phyloP scores from a whole-genome alignment of 345 rosid species.

The Rhizophora mangle region DNA sequence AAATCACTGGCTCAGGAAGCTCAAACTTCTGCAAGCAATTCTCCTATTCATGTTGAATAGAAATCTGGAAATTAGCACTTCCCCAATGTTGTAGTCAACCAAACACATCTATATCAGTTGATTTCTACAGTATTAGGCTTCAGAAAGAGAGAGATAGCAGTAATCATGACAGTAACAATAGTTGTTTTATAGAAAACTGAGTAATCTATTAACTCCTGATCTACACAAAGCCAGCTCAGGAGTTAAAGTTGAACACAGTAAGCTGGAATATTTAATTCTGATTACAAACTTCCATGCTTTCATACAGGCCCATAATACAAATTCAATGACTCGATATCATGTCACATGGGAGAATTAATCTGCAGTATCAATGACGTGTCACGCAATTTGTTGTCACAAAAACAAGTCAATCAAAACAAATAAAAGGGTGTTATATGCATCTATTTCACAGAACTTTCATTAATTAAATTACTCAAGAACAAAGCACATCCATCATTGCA shows the following conservation, averaged over 20 bases:
- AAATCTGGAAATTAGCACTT: neutral
- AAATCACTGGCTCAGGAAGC: constrained; percentile 87
- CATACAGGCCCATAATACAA: neutral
- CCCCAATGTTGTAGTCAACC: no score
- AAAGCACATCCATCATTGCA: no score
- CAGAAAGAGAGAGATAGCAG: neutral
- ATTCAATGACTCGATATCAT: neutral
- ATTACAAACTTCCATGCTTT: neutral
- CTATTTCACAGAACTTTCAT: no score
- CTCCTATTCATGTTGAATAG: constrained; percentile 48
- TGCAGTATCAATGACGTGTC: no score
- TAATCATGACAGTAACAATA: neutral
- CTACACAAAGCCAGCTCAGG: neutral
- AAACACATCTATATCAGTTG: no score
- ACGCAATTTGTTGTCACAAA: no score
- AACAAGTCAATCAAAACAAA: no score
- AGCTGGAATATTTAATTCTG: neutral
- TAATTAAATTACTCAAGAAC: no score
- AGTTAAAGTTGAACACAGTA: neutral
- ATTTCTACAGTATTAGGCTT: no score
- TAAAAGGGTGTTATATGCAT: no score
- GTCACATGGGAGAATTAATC: no score
- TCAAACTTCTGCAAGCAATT: constrained; percentile 61
- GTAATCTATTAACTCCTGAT: neutral
- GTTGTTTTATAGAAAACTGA: neutral